Percentiles rank a stretch among this genome's conserved stretches.
Evolutionary conservation across 140 eudicot species (phyloP).

Genomic region (Ambrosia hybrid): DNA sequence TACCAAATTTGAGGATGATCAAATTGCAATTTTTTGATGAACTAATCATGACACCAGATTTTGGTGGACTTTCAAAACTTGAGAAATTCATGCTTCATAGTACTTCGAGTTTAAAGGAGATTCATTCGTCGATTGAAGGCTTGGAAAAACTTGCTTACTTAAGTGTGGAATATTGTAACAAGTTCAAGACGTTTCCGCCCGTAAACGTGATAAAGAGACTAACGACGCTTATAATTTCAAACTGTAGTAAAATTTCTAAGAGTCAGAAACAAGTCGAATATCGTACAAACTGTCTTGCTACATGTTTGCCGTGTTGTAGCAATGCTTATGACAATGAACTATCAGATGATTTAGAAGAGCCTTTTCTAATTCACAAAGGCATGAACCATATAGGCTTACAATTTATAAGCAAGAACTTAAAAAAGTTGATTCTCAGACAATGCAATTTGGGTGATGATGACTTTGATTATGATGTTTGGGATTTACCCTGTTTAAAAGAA

Average conservation of each 20-base stretch:
- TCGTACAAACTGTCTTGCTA: background rate
- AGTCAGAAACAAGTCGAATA: background rate
- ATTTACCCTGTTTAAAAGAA: constrained; percentile 27
- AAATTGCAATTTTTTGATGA: background rate
- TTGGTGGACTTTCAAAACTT: constrained; percentile 31
- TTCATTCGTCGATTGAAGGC: constrained; percentile 28
- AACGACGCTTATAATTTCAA: constrained; percentile 3
- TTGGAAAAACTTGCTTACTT: constrained; percentile 24
- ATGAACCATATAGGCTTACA: background rate
- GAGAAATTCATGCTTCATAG: constrained; percentile 13
- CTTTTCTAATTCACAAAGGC: background rate
- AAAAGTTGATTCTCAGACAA: constrained; percentile 25
- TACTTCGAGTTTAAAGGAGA: constrained; percentile 7
- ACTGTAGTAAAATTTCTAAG: background rate
- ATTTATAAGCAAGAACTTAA: constrained; percentile 2
- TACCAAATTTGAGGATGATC: constrained; percentile 17
- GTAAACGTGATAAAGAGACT: background rate
- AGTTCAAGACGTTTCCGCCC: constrained; percentile 20
- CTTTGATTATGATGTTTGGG: constrained; percentile 3
- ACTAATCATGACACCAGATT: constrained; percentile 23
- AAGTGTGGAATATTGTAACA: constrained; percentile 9
- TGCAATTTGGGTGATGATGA: constrained; percentile 26
- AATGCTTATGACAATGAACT: background rate
- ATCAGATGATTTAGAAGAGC: background rate
- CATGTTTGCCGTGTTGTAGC: background rate